A percentile compares a stretch with the other conserved stretches of the same genome.
Evolutionary conservation across 176 grass and related monocot species (phyloP).

Genomic region (Phragmites australis): DNA sequence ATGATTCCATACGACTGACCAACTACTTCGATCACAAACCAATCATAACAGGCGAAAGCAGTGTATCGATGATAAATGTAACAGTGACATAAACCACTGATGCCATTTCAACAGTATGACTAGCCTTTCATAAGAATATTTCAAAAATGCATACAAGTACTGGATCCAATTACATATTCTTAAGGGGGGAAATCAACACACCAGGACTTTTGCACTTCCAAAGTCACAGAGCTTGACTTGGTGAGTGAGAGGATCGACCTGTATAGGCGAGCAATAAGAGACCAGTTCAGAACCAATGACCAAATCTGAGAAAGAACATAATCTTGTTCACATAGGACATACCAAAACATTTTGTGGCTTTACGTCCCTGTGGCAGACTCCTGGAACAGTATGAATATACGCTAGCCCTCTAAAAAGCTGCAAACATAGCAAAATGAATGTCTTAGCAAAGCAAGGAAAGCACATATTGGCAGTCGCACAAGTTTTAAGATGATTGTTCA

Average conservation of each 20-base stretch:
- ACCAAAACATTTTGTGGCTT: constrained; percentile 99
- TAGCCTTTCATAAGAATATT: constrained; percentile 18
- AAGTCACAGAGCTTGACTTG: constrained; percentile 99
- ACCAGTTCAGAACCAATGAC: constrained; percentile 34
- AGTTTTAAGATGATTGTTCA: not conserved
- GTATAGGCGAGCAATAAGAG: constrained; percentile 23
- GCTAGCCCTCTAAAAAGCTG: constrained; percentile 97
- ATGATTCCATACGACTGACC: not conserved
- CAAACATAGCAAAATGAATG: constrained; percentile 2
- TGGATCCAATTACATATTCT: not conserved
- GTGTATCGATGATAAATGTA: not conserved
- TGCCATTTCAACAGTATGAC: not conserved
- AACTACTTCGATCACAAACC: not conserved
- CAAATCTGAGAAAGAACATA: constrained; percentile 7
- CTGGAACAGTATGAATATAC: constrained; percentile 95
- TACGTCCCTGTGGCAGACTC: constrained; percentile 95
- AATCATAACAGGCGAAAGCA: constrained; percentile 5
- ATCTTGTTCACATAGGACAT: constrained; percentile 31
- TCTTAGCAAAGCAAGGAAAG: constrained; percentile 5
- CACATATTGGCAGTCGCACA: not conserved
- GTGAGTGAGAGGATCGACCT: constrained; percentile 98
- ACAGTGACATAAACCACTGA: not conserved
- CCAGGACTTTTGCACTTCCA: constrained; percentile 97
- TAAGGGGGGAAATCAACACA: constrained; percentile 41
- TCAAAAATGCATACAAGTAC: not conserved